phyloP scores from a whole-genome alignment of 164 flowering plant genomes.

The Vitis labrusca region DNA sequence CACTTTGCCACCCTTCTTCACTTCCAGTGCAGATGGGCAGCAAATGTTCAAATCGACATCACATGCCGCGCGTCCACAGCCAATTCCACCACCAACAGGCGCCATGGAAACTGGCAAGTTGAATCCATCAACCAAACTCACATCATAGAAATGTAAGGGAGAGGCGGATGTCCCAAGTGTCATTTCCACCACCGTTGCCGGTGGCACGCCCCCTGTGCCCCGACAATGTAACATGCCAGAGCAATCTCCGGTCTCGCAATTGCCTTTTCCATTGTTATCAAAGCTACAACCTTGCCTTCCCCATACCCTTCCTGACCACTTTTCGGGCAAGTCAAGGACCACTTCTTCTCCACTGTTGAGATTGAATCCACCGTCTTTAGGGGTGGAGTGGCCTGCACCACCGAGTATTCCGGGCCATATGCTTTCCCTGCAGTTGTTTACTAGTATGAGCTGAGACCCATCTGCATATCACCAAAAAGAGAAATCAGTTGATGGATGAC shows the following conservation, averaged over 20 bases:
- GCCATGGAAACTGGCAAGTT: conserved; percentile 48
- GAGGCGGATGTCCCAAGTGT: conserved; percentile 58
- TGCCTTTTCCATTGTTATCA: conserved; percentile 42
- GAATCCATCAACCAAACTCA: conserved; percentile 72
- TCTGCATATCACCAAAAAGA: conserved; percentile 35
- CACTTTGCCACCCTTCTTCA: conserved; percentile 28
- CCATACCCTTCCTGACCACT: conserved; percentile 79
- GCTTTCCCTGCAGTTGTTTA: conserved; percentile 60
- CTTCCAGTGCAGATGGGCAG: conserved; percentile 49
- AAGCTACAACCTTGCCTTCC: conserved; percentile 61
- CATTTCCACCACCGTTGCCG: conserved; percentile 75
- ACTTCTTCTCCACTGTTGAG: conserved; percentile 49
- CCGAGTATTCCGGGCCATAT: conserved; percentile 82
- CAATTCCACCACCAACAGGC: conserved; percentile 44
- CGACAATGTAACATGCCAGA: conserved; percentile 44
- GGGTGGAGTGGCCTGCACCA: conserved; percentile 63
- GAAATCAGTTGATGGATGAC: not conserved
- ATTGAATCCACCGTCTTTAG: conserved; percentile 71
- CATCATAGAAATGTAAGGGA: conserved; percentile 70
- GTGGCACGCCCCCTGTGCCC: conserved; percentile 54
- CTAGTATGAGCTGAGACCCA: conserved; percentile 58
- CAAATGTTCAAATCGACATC: conserved; percentile 45
- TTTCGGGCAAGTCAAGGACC: conserved; percentile 51
- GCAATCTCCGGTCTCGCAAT: conserved; percentile 65
- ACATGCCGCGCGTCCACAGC: conserved; percentile 45